phyloP scores from a whole-genome alignment of 176 grass and related monocot genomes.

The Triticum timopheevii region DNA sequence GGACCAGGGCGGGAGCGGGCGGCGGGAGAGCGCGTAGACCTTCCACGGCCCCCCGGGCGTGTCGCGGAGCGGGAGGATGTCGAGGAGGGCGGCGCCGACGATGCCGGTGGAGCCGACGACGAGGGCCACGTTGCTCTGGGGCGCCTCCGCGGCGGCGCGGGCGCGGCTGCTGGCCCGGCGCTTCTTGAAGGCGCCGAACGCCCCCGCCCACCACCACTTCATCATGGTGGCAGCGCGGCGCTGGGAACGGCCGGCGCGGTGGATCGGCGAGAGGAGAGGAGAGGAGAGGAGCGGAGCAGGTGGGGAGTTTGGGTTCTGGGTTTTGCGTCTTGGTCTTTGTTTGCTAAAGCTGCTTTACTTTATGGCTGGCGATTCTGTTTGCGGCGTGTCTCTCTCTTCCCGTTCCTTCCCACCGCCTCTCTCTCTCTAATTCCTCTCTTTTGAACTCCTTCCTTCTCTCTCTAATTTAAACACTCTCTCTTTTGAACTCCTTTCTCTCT shows the following conservation, averaged over 20 bases:
- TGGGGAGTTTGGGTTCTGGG: neutral
- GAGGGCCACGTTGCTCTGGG: conserved; percentile 42
- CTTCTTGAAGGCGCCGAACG: conserved; percentile 61
- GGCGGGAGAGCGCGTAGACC: conserved; percentile 65
- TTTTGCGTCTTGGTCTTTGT: neutral
- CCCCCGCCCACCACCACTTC: conserved; percentile 91
- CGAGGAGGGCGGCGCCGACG: conserved; percentile 62
- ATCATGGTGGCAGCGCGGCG: conserved; percentile 19
- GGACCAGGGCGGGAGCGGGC: conserved; percentile 41
- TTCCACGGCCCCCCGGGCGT: conserved; percentile 68
- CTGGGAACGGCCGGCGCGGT: neutral
- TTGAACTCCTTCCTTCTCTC: no score
- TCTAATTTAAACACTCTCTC: no score
- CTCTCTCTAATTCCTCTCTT: no score
- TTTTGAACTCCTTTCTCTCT: no score
- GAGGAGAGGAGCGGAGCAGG: neutral
- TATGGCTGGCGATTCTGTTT: neutral
- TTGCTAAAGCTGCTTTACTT: neutral
- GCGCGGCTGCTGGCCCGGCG: conserved; percentile 27
- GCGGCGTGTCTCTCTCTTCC: neutral
- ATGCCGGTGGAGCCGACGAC: conserved; percentile 66
- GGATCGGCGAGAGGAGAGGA: neutral
- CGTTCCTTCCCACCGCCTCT: no score
- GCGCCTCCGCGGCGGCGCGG: conserved; percentile 9
- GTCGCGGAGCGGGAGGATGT: conserved; percentile 62